These are phyloP conservation scores for Chaetomidium leptoderma DNA, from an alignment of 495 filamentous ascomycete genomes.

Conservation along the genomic window DNA sequence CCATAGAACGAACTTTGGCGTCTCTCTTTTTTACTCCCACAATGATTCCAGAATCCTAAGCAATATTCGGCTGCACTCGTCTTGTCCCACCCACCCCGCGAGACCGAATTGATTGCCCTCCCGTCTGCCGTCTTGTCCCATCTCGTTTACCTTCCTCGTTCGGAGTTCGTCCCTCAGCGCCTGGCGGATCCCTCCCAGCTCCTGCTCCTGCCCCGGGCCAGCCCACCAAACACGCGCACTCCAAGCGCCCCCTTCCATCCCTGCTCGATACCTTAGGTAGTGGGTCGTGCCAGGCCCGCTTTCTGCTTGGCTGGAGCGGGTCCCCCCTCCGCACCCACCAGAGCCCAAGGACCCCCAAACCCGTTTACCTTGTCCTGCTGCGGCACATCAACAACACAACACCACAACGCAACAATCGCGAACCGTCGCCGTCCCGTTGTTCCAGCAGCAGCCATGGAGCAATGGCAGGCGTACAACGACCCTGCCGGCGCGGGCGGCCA, in stretches of 20 bases:
- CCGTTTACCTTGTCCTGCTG: conserved; percentile 1
- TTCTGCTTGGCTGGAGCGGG: conserved; percentile 12
- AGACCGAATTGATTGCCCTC: not conserved
- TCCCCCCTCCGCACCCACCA: conserved; percentile 5
- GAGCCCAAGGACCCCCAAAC: conserved; percentile 15
- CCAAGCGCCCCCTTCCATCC: conserved; percentile 9
- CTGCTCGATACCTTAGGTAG: conserved; percentile 2
- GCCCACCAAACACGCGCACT: conserved; percentile 7
- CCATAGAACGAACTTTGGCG: no score
- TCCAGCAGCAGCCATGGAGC: conserved; percentile 49
- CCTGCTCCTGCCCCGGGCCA: no score
- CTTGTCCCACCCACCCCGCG: no score
- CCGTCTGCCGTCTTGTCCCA: not conserved
- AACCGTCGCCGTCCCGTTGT: not conserved
- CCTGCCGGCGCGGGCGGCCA: conserved; percentile 40
- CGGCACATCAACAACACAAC: conserved; percentile 8
- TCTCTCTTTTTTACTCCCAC: no score
- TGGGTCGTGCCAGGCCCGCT: conserved; percentile 4
- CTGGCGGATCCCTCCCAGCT: not conserved
- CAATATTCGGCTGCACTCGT: no score
- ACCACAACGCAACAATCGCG: not conserved
- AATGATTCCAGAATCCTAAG: no score
- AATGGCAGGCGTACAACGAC: conserved; percentile 52
- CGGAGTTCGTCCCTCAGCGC: not conserved
- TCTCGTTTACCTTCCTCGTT: not conserved